These are phyloP conservation scores for Sextonia rubra DNA, from an alignment of 164 flowering plant genomes.

Conservation along the genomic window DNA sequence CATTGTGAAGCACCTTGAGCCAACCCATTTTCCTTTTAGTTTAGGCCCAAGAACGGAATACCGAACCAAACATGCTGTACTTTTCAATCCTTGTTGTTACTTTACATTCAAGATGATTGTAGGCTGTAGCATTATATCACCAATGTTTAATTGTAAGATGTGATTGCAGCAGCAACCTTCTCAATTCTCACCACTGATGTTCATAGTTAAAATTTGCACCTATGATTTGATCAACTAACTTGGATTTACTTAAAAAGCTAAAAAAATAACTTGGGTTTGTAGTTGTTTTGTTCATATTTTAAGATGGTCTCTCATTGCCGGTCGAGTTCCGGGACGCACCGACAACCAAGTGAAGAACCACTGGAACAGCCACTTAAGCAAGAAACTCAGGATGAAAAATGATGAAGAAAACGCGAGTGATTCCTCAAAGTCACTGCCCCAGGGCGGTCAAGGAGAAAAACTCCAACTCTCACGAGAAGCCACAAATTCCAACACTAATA, in stretches of 20 bases:
- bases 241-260: neutral
- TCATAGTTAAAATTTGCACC: neutral
- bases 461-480: neutral
- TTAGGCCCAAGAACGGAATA: no score
- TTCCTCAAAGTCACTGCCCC: neutral
- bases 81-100: no score
- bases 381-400: slow-evolving; percentile 22
- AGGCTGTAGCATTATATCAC: no score
- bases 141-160: neutral
- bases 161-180: neutral
- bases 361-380: slow-evolving; percentile 40
- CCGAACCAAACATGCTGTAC: no score
- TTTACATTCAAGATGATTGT: no score
- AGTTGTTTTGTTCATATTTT: no score
- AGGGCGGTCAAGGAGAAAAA: neutral
- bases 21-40: no score
- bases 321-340: slow-evolving; percentile 40
- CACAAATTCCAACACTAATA: neutral
- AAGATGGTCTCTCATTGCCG: slow-evolving; percentile 46
- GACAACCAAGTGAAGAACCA: slow-evolving; percentile 47
- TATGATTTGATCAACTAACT: neutral
- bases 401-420: neutral
- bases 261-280: neutral
- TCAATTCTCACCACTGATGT: neutral
- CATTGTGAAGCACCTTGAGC: no score